Base-by-base conservation (phyloP, 228 moss, liverwort and hornwort species). In the Sphagnum fallax region DNA sequence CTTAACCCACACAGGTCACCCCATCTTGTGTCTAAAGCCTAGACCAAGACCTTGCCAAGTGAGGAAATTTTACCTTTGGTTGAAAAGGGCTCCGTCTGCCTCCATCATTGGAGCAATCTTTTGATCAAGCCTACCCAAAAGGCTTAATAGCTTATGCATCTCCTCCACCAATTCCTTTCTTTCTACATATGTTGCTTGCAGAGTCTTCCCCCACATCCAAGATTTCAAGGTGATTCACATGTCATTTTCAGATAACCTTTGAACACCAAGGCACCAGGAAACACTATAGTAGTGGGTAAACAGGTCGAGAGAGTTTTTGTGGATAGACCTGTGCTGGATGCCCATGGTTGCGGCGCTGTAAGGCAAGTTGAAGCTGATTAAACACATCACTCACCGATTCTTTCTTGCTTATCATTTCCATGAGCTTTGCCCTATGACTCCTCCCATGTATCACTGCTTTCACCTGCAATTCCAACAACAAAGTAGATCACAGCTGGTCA, bases 41-140 rank as follows among this genome's bases (percentile, higher is more conserved):
- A 32, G 32, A 32, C 32, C 32, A 32, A 32, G 32, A 32, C 32
- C 32, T 32, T 32, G 32, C 32, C 32, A 32, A 32, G 32, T 32
- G 32, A 32, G 32, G 32, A 32, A 32, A 32, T 32, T 32, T 32
- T 5, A 89, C 93, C 89, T 87, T 80, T 81, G 83, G 74, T 93
- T 93, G 63, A 93, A 93, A 52, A 81, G 88, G 70, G 87, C 81
- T 47, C 93, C 93, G 58, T 93, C 93, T 66, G 91, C 93, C 74
- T 93, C 93, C 65, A 93, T 72, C 93, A 93, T 90, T 59, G 93
- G 93, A 67, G 89, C 87, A 76, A 93, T 93, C 71, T 85, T 93
- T 79, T 91, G 89, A 77, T 93, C 93, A 60, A 93, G 79, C 75
- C 87, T 91, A 73, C 82, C 82, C 90, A 93, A 89, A 48, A 93